Conservation (phyloP, 495 filamentous ascomycete genomes). For the Aspergillus asperescens region DNA sequence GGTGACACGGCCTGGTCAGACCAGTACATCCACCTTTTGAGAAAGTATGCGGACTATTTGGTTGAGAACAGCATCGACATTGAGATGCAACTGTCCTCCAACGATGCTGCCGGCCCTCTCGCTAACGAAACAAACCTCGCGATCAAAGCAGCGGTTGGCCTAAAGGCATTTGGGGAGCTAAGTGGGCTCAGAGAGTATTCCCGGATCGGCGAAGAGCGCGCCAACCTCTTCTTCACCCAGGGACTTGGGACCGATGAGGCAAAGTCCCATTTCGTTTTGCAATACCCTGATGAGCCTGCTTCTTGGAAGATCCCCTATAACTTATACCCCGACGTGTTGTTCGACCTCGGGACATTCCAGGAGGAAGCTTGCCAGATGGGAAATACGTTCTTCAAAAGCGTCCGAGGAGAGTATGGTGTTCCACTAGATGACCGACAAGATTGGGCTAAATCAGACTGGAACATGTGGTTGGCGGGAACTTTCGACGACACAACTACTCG, state of each 20-base stretch:
- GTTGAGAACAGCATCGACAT: conserved; percentile 45
- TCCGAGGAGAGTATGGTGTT: conserved; percentile 40
- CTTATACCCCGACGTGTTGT: conserved; percentile 41
- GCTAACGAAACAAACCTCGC: conserved; percentile 54
- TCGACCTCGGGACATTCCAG: conserved; percentile 40
- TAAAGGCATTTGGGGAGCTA: conserved; percentile 45
- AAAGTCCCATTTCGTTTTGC: conserved; percentile 42
- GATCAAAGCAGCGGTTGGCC: conserved; percentile 51
- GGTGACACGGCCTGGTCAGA: conserved; percentile 34
- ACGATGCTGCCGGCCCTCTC: conserved; percentile 47
- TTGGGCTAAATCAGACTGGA: conserved; percentile 50
- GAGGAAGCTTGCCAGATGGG: conserved; percentile 35
- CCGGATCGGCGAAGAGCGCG: conserved; percentile 34
- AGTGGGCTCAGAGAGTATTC: conserved; percentile 37
- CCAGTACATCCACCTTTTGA: conserved; percentile 33
- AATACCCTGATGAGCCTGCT: conserved; percentile 32
- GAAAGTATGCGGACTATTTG: conserved; percentile 49
- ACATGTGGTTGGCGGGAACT: conserved; percentile 42
- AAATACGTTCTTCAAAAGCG: conserved; percentile 33
- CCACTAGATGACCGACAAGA: conserved; percentile 40
- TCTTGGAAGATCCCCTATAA: conserved; percentile 44
- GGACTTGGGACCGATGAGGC: conserved; percentile 32
- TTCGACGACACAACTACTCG: conserved; percentile 27
- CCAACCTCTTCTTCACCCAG: conserved; percentile 35
- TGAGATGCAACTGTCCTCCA: conserved; percentile 48